Evolutionary conservation across 139 green algal genomes (phyloP).

Genomic region (Chlamydomonas schloesseri): DNA sequence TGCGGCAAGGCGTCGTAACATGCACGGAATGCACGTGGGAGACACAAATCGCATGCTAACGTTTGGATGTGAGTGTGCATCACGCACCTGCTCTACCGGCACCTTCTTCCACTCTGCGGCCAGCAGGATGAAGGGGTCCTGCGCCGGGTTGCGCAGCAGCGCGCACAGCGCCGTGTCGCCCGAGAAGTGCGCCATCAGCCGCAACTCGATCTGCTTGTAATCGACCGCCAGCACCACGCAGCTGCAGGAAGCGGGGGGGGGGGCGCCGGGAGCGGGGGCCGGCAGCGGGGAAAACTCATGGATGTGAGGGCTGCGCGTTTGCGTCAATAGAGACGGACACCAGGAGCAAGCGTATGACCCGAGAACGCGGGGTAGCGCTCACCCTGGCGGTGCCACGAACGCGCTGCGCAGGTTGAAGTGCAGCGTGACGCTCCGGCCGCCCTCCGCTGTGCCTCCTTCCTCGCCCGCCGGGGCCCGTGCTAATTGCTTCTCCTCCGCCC

Average conservation of each 20-base stretch:
- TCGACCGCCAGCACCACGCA: conserved; percentile 77
- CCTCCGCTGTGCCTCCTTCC: not conserved
- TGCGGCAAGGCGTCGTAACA: too few species aligned
- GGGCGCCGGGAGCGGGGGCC: too few species aligned
- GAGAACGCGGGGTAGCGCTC: not conserved
- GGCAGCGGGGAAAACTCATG: too few species aligned
- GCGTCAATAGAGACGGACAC: too few species aligned
- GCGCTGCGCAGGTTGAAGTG: conserved; percentile 63
- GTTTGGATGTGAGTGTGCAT: too few species aligned
- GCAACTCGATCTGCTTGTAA: conserved; percentile 91
- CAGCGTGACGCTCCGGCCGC: not conserved
- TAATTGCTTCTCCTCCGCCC: not conserved
- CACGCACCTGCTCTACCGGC: conserved; percentile 54
- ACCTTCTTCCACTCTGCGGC: conserved; percentile 74
- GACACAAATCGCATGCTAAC: too few species aligned
- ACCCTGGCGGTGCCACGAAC: conserved; percentile 62
- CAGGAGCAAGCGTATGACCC: too few species aligned
- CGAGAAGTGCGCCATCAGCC: conserved; percentile 92
- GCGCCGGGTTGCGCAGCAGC: conserved; percentile 58
- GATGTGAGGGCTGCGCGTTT: too few species aligned
- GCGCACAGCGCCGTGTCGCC: conserved; percentile 69
- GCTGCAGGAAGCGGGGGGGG: not conserved
- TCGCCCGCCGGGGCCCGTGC: too few species aligned
- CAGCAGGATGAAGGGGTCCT: conserved; percentile 86
- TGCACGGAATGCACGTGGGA: too few species aligned